These are phyloP conservation scores for Xylariaceae sp. DNA, from an alignment of 2,329 filamentous ascomycete genomes.

Conservation along the genomic window DNA sequence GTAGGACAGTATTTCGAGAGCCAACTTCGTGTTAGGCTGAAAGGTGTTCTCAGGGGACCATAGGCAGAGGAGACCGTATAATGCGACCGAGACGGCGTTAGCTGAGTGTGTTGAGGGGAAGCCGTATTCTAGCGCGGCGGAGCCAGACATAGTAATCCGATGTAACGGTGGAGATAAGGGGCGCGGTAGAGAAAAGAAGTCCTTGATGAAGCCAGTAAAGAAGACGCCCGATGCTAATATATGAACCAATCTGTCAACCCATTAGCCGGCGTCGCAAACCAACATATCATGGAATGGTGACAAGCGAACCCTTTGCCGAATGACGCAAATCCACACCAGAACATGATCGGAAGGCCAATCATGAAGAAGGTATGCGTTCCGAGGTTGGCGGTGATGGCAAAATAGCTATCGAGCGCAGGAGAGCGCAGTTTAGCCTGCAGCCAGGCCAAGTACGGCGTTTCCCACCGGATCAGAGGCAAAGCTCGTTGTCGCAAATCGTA, in stretches of 20 bases:
- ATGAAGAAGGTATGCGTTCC: constrained; percentile 99
- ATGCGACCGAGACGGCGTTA: constrained; percentile 89
- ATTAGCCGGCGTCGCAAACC: constrained; percentile 11
- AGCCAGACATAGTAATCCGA: constrained; percentile 96
- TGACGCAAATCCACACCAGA: constrained; percentile 88
- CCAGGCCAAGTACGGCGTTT: constrained; percentile 88
- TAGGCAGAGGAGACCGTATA: constrained; percentile 73
- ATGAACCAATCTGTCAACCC: constrained; percentile 56
- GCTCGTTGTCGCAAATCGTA: constrained; percentile 75
- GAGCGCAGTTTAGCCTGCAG: constrained; percentile 76
- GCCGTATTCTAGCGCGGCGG: constrained; percentile 89
- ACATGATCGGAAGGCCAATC: constrained; percentile 87
- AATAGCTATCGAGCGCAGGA: constrained; percentile 87
- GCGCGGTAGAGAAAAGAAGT: constrained; percentile 85
- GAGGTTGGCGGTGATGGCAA: constrained; percentile 91
- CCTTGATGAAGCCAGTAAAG: constrained; percentile 89
- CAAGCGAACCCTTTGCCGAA: constrained; percentile 76
- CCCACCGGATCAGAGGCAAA: constrained; percentile 84
- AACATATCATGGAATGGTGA: constrained; percentile 5
- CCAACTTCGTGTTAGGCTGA: constrained; percentile 51
- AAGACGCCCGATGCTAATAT: constrained; percentile 76
- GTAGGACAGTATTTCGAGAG: constrained; percentile 66
- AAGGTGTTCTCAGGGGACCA: constrained; percentile 60
- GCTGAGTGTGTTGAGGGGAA: constrained; percentile 97
- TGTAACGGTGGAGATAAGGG: constrained; percentile 88